Evolutionary conservation across 108 stramenopile species (phyloP), one percentile per base, ranked within the genome.

Genomic region (Skeletonema potamos): DNA sequence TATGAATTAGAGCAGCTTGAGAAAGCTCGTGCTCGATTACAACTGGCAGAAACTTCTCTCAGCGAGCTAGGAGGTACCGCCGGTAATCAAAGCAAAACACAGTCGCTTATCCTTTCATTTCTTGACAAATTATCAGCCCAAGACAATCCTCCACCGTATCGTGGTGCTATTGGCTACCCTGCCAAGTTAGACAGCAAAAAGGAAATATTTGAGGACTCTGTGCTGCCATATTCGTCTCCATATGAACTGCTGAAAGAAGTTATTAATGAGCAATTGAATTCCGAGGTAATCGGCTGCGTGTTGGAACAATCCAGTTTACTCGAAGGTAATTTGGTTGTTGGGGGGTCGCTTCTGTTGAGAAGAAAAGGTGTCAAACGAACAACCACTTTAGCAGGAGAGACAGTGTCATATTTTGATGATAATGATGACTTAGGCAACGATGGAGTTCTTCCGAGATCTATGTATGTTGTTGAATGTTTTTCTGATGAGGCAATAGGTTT

Each of bases 401-500:
- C 20, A 20, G 26, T 92, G 9, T 36, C 56, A 13, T 68, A 82
- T 28, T 46, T 82, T 11, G 87, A 89, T 66, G 69, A 77, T 32
- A 82, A 86, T n/a, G 87, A 88, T 54, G 91, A 81, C 27, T 86
- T 70, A 61, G 91, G 88, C 12, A 92, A 90, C 54, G 32, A 55
- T 22, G 87, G 70, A 15, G 80, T 87, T 4, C 66, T 57, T 13
- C 87, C 85, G 6, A 78, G 86, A 26, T 85, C 88, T n/a, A 62
- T 77, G 15, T 73, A 87, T 32, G 69, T 97, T 20, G 94, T 96
- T 26, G 93, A 97, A 77, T 94, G 93, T 65, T 82, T 84, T 61
- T 63, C 70, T 17, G 96, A 97, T 66, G 96, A 96, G 76, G 96
- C 96, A 8, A 78, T 97, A 27, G 93, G 91, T 4, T 65, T 97